Conservation (phyloP, 306 rosid species). For the Rubus parviflorus region DNA sequence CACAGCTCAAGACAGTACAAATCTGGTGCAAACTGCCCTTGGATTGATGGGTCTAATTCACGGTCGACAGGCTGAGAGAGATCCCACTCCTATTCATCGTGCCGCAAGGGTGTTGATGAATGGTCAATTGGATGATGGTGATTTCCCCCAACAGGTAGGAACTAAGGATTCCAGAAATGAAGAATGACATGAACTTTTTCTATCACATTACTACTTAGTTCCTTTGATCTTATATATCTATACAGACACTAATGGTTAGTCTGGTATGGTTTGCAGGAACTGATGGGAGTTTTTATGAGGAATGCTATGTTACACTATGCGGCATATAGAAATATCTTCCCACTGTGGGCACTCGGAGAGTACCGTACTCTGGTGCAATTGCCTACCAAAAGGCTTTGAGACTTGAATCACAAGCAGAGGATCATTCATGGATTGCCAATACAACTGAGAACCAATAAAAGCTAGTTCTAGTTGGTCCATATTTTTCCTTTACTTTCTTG, state of each 20-base stretch:
- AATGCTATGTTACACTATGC: constrained; percentile 72
- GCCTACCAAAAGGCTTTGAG: constrained; percentile 24
- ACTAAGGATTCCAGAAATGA: not conserved
- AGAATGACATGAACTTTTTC: not conserved
- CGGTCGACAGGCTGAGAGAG: constrained; percentile 37
- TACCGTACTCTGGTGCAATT: constrained; percentile 57
- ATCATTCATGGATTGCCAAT: constrained; percentile 1
- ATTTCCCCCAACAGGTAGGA: constrained; percentile 44
- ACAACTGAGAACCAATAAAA: constrained; percentile 16
- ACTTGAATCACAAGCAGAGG: not conserved
- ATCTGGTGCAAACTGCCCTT: constrained; percentile 44
- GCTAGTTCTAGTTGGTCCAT: constrained; percentile 15
- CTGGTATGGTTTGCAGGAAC: constrained; percentile 18
- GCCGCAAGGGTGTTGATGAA: constrained; percentile 40
- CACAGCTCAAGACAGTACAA: constrained; percentile 39
- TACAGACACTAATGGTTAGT: not conserved
- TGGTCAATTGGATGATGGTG: constrained; percentile 38
- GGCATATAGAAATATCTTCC: constrained; percentile 68
- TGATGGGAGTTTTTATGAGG: constrained; percentile 53
- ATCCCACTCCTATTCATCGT: constrained; percentile 39
- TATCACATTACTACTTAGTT: not conserved
- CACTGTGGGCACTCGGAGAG: constrained; percentile 74
- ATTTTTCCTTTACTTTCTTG: not conserved
- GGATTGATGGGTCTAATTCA: constrained; percentile 45
- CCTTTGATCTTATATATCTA: not conserved